phyloP scores from a whole-genome alignment of 371 early-diverging fungal species.

The Lichtheimia ramosa region DNA sequence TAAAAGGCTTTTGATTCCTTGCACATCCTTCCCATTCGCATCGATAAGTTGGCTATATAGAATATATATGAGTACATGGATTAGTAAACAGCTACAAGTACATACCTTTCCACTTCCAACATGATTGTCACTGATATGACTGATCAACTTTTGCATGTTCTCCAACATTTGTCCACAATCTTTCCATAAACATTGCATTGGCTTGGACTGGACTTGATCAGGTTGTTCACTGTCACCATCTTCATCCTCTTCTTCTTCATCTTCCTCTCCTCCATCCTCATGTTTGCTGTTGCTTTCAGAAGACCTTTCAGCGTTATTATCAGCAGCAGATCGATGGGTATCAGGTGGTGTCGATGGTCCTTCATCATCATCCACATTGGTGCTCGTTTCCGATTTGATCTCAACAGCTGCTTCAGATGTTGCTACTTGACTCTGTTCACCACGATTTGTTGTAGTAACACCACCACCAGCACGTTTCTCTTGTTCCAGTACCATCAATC shows the following conservation, averaged over 20 bases:
- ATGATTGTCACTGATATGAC: constrained; percentile 59
- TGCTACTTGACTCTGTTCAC: neutral
- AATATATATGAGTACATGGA: neutral
- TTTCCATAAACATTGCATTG: constrained; percentile 56
- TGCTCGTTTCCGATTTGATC: constrained; percentile 21
- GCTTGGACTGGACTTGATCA: constrained; percentile 9
- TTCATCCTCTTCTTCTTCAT: constrained; percentile 16
- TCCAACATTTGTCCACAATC: constrained; percentile 51
- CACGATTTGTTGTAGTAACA: too few species aligned
- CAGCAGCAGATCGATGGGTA: neutral
- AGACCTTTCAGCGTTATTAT: neutral
- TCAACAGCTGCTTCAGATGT: constrained; percentile 6
- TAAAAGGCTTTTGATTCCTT: constrained; percentile 76
- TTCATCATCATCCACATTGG: constrained; percentile 22
- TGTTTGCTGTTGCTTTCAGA: constrained; percentile 1
- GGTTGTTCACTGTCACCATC: constrained; percentile 10
- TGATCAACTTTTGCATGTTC: constrained; percentile 47
- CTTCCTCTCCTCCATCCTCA: constrained; percentile 14
- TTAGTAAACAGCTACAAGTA: neutral
- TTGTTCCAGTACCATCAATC: constrained; percentile 24
- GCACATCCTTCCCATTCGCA: constrained; percentile 85
- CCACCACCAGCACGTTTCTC: constrained; percentile 20
- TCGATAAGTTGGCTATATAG: constrained; percentile 62
- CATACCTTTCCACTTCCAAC: constrained; percentile 44
- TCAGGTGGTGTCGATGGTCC: constrained; percentile 20